These are phyloP conservation scores for Gymnopilus dilepis DNA, from an alignment of 768 basidiomycete species.

Conservation along the genomic window DNA sequence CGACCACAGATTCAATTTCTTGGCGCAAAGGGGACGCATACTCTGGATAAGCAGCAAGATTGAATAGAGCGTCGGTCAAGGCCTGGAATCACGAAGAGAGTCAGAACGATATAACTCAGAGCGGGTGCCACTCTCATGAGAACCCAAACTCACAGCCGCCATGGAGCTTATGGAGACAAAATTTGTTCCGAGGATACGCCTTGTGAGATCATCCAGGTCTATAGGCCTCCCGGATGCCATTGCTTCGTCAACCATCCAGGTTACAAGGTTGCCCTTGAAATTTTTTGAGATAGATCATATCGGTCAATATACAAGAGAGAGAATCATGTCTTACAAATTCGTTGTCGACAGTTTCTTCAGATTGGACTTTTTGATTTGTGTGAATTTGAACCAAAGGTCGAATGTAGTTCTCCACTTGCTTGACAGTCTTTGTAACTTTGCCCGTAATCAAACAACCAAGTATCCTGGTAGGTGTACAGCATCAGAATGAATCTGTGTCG, in stretches of 20 bases:
- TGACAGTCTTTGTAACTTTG: neutral
- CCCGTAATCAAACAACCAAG: constrained; percentile 27
- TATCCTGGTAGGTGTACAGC: constrained; percentile 16
- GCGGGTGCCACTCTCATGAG: constrained; percentile 24
- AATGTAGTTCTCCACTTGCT: neutral
- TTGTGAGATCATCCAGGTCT: neutral
- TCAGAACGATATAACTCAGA: constrained; percentile 26
- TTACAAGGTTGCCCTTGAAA: neutral
- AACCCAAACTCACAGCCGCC: neutral
- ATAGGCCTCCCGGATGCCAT: neutral
- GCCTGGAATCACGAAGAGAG: constrained; percentile 35
- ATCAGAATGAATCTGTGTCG: neutral
- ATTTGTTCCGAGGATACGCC: neutral
- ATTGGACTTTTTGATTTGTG: neutral
- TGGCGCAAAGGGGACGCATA: constrained; percentile 14
- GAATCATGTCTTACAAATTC: neutral
- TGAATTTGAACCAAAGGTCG: neutral
- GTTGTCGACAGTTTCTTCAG: neutral
- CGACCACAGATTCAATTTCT: constrained; percentile 40
- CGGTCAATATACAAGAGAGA: neutral
- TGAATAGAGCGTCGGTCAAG: constrained; percentile 34
- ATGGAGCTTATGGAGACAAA: neutral
- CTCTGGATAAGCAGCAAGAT: constrained; percentile 35
- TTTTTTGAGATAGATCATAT: neutral
- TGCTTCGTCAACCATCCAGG: neutral